Evolutionary conservation across 176 grass and related monocot species (phyloP).

Genomic region (Aegilops bicornis): DNA sequence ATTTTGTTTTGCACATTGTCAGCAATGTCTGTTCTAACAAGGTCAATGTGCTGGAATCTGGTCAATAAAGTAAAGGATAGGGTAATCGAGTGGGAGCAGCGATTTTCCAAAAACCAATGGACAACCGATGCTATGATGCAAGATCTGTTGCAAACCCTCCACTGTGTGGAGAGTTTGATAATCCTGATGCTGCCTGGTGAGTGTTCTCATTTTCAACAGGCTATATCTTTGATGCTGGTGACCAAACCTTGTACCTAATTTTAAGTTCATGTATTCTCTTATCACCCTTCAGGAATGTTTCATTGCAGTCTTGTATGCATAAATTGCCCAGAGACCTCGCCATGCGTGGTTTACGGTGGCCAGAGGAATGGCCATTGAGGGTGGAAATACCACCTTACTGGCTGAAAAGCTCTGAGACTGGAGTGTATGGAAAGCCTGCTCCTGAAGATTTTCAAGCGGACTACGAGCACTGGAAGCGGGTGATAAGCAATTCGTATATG

Average conservation of each 20-base stretch:
- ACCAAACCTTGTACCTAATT: constrained; percentile 24
- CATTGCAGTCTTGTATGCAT: constrained; percentile 72
- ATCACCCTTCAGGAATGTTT: constrained; percentile 56
- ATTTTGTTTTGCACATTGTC: constrained; percentile 21
- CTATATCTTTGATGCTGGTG: background rate
- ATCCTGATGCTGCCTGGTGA: constrained; percentile 81
- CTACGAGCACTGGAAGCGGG: constrained; percentile 77
- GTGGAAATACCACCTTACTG: constrained; percentile 71
- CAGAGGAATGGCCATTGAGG: constrained; percentile 73
- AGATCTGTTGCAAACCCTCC: constrained; percentile 60
- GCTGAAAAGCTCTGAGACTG: constrained; percentile 61
- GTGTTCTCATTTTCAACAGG: constrained; percentile 16
- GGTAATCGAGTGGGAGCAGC: constrained; percentile 60
- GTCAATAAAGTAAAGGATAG: constrained; percentile 74
- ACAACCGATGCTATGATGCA: constrained; percentile 60
- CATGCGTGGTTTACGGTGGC: constrained; percentile 63
- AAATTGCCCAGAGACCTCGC: constrained; percentile 49
- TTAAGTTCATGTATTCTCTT: background rate
- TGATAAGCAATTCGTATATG: constrained; percentile 62
- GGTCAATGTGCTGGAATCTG: constrained; percentile 86
- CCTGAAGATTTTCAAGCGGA: constrained; percentile 70
- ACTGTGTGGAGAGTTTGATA: constrained; percentile 59
- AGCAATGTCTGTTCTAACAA: constrained; percentile 75
- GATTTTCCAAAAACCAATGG: constrained; percentile 70
- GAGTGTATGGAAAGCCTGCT: constrained; percentile 78